A percentile compares a stretch with the other conserved stretches of the same genome.
These are phyloP conservation scores for Aeminium ludgeri DNA, from an alignment of 495 filamentous ascomycete genomes.

Conservation along the genomic window DNA sequence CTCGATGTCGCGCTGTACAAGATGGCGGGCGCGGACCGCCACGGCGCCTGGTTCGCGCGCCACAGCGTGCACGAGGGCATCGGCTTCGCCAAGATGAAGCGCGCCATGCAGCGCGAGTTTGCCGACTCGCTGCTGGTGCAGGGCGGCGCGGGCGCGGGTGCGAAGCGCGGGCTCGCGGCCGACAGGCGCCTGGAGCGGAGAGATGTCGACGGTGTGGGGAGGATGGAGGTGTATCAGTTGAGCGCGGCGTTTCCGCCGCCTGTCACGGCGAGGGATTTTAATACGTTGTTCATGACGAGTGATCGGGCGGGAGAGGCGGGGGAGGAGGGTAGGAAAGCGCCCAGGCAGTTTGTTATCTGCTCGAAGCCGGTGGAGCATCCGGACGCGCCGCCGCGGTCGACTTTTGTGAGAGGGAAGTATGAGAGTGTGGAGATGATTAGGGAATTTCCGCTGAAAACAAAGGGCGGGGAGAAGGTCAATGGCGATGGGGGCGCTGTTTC, in stretches of 20 bases:
- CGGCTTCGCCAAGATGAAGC: conserved; percentile 53
- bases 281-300: conserved; percentile 52
- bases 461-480: conserved; percentile 18
- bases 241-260: conserved; percentile 83
- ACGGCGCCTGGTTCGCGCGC: conserved; percentile 78
- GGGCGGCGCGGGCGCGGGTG: conserved; percentile 45
- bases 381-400: conserved; percentile 45
- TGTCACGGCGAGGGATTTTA: conserved; percentile 74
- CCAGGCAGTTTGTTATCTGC: conserved; percentile 65
- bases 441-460: conserved; percentile 43
- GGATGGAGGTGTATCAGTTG: conserved; percentile 58
- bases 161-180: conserved; percentile 67
- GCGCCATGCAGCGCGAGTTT: conserved; percentile 43
- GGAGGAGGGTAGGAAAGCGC: conserved; percentile 16
- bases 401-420: conserved; percentile 69
- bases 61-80: conserved; percentile 66
- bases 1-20: conserved; percentile 66
- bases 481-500: conserved; percentile 22
- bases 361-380: conserved; percentile 69
- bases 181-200: conserved; percentile 51
- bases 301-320: conserved; percentile 18
- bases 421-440: conserved; percentile 86
- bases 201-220: conserved; percentile 37
- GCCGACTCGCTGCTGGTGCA: conserved; percentile 44
- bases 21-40: conserved; percentile 56